Base-by-base conservation (phyloP, 345 rosid genomes). In the Acer negundo region DNA sequence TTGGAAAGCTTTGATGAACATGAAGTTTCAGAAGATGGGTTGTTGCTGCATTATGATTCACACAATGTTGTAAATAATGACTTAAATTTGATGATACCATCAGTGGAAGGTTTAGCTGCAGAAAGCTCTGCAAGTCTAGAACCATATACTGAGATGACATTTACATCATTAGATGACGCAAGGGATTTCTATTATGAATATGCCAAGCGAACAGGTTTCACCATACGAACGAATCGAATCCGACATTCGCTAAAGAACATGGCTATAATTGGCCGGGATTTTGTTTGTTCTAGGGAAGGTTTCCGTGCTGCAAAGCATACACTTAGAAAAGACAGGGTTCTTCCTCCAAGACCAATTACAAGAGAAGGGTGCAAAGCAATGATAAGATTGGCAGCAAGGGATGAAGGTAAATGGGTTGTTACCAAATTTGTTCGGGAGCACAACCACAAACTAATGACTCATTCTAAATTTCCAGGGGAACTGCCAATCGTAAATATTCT, bases 291-390 rank as follows among this genome's bases (percentile, higher is more conserved):
- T 26, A 65, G 81, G 66, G 85, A 85, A 78, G 85, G 85, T 76
- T 82, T 82, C 63, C 84, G 85, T 55, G 74, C 85, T 20, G 77
- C 78, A 10, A 82, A 85, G 79, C 85, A 82, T 47, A 63, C 79
- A 6, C 66, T 75, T 40, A 78, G 82, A 62, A 78, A 85, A 69
- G 88, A 82, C 74, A 75, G 88, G 74, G 81, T 80, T 70, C 88
- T 85, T 80, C 88, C 88, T 65, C 85, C 84, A 6, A 53, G 85
- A 46, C 88, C 85, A 28, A 35, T 80, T 72, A 82, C 85, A 0
- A 85, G 88, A 78, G 88, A 85, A 82, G 85, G 88, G n/a, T 85
- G 88, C 77, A 85, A 78, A 73, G 84, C 88, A 7, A 82, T 82
- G 88, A 85, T 85, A 75, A 85, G 85, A 77, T 66, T 82, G 69